These are phyloP conservation scores for Zanthoxylum bungeanum DNA, from an alignment of 345 rosid species.

Conservation along the genomic window DNA sequence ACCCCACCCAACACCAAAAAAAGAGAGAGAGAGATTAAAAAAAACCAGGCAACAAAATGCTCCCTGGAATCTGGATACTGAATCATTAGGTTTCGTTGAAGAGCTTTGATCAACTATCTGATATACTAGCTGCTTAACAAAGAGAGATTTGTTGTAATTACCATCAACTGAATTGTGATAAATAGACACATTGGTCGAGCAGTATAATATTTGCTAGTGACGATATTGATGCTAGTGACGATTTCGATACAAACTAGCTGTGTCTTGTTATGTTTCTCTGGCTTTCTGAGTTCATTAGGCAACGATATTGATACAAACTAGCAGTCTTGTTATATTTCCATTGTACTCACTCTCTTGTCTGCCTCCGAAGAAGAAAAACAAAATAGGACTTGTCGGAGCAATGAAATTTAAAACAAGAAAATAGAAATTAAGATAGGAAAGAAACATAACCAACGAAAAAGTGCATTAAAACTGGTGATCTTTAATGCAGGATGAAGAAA, in stretches of 20 bases:
- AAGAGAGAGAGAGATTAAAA: too few species aligned
- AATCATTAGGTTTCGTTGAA: background rate
- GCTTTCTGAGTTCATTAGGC: background rate
- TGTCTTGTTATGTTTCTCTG: background rate
- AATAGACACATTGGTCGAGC: background rate
- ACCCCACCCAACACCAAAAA: too few species aligned
- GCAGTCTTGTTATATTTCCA: background rate
- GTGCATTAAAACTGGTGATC: constrained; percentile 11
- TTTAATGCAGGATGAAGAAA: constrained; percentile 52
- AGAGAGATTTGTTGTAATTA: background rate
- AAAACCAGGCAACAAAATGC: background rate
- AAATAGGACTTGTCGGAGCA: background rate
- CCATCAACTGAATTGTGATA: constrained; percentile 2
- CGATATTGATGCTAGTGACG: too few species aligned
- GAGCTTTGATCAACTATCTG: background rate
- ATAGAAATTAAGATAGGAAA: background rate
- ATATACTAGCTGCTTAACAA: background rate
- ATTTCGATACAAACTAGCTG: too few species aligned
- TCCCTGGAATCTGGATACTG: background rate
- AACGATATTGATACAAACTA: too few species aligned
- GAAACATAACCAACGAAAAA: constrained; percentile 3
- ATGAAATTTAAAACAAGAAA: background rate
- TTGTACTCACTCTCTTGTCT: background rate
- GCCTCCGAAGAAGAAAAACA: background rate
- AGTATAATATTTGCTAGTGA: too few species aligned